A percentile compares a stretch with the other conserved stretches of the same genome.
phyloP scores from a whole-genome alignment of 2,329 filamentous ascomycete species.

The Apiospora arundinis region DNA sequence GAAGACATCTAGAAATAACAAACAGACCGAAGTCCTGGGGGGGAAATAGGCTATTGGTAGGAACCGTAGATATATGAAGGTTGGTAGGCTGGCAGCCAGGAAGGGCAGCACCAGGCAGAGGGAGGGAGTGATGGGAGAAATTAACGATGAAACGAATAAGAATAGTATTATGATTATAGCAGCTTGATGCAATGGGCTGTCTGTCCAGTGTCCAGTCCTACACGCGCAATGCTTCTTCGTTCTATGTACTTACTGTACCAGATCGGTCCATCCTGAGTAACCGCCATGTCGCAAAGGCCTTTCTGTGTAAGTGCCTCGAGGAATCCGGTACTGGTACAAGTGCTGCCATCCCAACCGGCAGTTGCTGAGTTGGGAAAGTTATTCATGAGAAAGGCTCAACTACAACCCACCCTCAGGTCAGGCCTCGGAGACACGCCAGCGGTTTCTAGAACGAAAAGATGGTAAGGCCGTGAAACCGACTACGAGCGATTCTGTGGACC shows the following conservation, averaged over 20 bases:
- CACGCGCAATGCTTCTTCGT: background rate
- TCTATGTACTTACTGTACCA: constrained; percentile 17
- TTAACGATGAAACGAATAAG: constrained; percentile 17
- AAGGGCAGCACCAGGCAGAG: background rate
- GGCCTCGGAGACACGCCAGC: background rate
- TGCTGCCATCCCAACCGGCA: constrained; percentile 5
- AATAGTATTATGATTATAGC: constrained; percentile 19
- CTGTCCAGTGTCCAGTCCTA: constrained; percentile 7
- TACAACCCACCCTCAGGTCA: background rate
- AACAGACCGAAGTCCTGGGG: background rate
- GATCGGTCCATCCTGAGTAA: constrained; percentile 10
- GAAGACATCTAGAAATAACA: constrained; percentile 12
- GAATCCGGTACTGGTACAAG: constrained; percentile 11
- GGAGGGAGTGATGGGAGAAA: constrained; percentile 2
- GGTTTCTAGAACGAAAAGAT: constrained; percentile 5
- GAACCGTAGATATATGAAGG: constrained; percentile 12
- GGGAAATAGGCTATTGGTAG: constrained; percentile 7
- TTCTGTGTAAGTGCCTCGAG: background rate
- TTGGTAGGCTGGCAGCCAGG: background rate
- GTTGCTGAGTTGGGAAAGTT: constrained; percentile 13
- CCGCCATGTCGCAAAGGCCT: constrained; percentile 9
- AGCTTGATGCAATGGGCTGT: background rate
- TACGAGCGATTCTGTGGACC: constrained; percentile 13
- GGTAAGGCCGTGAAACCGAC: constrained; percentile 7
- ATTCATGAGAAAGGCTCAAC: constrained; percentile 2